A percentile compares a stretch with the other conserved stretches of the same genome.
Conservation (phyloP, 208 protist genomes). For the Acanthamoeba lenticulata region DNA sequence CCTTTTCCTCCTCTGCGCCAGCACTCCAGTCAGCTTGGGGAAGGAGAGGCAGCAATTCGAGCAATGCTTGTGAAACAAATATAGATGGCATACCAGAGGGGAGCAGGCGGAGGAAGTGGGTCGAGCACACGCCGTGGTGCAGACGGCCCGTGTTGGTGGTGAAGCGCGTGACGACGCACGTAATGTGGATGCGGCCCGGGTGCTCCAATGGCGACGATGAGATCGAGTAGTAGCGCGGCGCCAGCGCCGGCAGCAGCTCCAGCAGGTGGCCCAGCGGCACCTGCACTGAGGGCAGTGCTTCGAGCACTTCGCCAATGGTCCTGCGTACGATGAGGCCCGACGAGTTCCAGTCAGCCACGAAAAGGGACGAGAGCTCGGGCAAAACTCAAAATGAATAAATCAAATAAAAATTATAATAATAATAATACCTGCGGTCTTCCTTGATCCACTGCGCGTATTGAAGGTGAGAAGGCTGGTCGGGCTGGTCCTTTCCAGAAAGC, state of each 20-base stretch:
- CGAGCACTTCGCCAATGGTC: constrained; percentile 70
- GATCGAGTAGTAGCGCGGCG: constrained; percentile 96
- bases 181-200: constrained; percentile 72
- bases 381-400: no score
- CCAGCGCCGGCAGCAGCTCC: constrained; percentile 91
- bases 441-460: constrained; percentile 67
- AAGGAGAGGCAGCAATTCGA: background rate
- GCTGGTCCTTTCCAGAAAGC: background rate
- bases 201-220: constrained; percentile 88
- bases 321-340: background rate
- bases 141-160: constrained; percentile 63
- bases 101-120: constrained; percentile 67
- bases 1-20: constrained; percentile 31
- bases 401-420: background rate
- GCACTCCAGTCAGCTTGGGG: background rate
- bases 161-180: constrained; percentile 73
- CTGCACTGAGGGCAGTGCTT: constrained; percentile 59
- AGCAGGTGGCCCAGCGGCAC: constrained; percentile 75
- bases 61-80: no score
- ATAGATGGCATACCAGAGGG: background rate
- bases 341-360: background rate
- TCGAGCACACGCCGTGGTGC: constrained; percentile 77
- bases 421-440: constrained; percentile 28
- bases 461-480: background rate
- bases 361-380: no score